phyloP scores from a whole-genome alignment of 805 yeast species.

The Lachancea sp. region DNA sequence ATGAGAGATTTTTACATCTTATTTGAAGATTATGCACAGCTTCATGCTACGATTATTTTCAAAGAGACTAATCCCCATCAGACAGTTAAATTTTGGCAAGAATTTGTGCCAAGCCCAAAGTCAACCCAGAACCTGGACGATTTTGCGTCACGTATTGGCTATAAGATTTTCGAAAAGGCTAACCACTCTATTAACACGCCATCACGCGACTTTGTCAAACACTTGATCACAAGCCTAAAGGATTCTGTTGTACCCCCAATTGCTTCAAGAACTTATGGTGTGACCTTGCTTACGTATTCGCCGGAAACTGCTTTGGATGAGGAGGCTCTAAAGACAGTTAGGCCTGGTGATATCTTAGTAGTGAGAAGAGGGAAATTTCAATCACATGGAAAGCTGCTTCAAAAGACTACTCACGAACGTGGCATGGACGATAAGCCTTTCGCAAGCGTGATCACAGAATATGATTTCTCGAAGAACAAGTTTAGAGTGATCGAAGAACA shows the following conservation, averaged over 20 bases:
- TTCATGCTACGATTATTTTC: slow-evolving; percentile 51
- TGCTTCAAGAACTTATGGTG: slow-evolving; percentile 68
- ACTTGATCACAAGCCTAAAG: slow-evolving; percentile 34
- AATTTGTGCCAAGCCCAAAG: slow-evolving; percentile 25
- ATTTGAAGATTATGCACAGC: slow-evolving; percentile 66
- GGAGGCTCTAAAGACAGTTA: slow-evolving; percentile 52
- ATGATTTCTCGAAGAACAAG: slow-evolving; percentile 66
- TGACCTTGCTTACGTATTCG: slow-evolving; percentile 44
- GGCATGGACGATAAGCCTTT: slow-evolving; percentile 50
- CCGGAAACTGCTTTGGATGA: slow-evolving; percentile 43
- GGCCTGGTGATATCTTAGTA: slow-evolving; percentile 80
- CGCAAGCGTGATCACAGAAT: slow-evolving; percentile 60
- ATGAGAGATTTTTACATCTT: slow-evolving; percentile 65
- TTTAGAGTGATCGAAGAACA: slow-evolving; percentile 57
- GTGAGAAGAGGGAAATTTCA: slow-evolving; percentile 70
- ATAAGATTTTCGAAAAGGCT: slow-evolving; percentile 43
- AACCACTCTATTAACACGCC: slow-evolving; percentile 29
- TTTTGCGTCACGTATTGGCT: slow-evolving; percentile 47
- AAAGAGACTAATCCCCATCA: slow-evolving; percentile 48
- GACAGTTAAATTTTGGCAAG: slow-evolving; percentile 37
- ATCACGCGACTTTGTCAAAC: slow-evolving; percentile 28
- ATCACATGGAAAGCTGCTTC: slow-evolving; percentile 51
- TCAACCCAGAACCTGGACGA: slow-evolving; percentile 44
- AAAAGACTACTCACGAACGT: slow-evolving; percentile 49
- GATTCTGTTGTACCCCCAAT: slow-evolving; percentile 47